Conservation (phyloP, 116 monocot species). For the Zostera marina region DNA sequence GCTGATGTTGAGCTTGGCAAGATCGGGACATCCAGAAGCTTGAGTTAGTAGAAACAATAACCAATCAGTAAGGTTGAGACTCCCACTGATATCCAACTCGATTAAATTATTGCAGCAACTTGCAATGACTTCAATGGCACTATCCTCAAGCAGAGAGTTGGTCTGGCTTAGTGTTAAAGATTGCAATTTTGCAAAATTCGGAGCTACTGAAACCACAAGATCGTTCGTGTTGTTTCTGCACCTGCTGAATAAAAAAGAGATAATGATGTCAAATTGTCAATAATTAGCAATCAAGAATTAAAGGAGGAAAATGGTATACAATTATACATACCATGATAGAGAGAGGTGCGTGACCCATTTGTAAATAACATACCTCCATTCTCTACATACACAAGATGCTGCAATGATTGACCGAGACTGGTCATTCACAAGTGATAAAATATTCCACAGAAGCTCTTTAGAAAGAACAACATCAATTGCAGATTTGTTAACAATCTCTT, state of each 20-base stretch:
- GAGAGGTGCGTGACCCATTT: slow-evolving; percentile 38
- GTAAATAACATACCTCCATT: slow-evolving; percentile 50
- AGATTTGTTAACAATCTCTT: too few relatives aligned
- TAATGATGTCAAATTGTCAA: too few relatives aligned
- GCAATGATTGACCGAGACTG: slow-evolving; percentile 28
- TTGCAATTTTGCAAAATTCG: slow-evolving; percentile 74
- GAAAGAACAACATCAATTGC: too few relatives aligned
- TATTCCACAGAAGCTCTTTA: slow-evolving; percentile 48
- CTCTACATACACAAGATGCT: slow-evolving; percentile 53
- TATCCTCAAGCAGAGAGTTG: slow-evolving; percentile 63
- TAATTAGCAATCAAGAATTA: too few relatives aligned
- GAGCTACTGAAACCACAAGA: slow-evolving; percentile 60
- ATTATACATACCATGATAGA: slow-evolving; percentile 39
- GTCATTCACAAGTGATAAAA: slow-evolving; percentile 32
- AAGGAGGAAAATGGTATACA: too few relatives aligned
- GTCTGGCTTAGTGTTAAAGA: slow-evolving; percentile 51
- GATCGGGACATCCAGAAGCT: slow-evolving; percentile 55
- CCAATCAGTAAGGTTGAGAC: slow-evolving; percentile 48
- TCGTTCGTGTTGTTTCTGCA: slow-evolving; percentile 75
- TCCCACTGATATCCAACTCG: slow-evolving; percentile 81
- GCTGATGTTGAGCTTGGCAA: slow-evolving; percentile 72
- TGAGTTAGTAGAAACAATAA: slow-evolving; percentile 72
- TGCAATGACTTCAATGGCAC: slow-evolving; percentile 63
- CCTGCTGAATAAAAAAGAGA: slow-evolving; percentile 18
- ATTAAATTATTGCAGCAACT: slow-evolving; percentile 54